Base-by-base conservation (phyloP, 768 basidiomycete genomes). In the Galerina sulciceps region DNA sequence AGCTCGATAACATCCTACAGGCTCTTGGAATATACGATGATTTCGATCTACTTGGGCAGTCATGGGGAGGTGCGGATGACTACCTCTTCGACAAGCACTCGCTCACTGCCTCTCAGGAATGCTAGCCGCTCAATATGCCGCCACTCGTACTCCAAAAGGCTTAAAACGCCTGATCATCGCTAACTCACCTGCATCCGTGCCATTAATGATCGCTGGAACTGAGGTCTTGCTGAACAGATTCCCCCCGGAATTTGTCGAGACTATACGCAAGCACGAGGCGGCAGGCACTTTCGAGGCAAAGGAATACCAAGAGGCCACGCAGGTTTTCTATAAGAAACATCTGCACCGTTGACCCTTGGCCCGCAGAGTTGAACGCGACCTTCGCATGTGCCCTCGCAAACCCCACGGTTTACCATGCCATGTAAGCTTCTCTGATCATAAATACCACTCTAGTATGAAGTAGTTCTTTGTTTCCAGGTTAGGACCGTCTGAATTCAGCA, bases 1-100 rank as follows among this genome's bases (percentile, higher is more conserved):
- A 86, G 69, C 76, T 85, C 31, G 69, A 79, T 55, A 81, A 77
- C 65, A 65, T 85, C 4, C 60, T 86, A 37, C 41, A 55, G 15
- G 75, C 82, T 65, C 72, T 86, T 51, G 73, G 68, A 4, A 77
- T 85, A 55, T 60, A 71, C 23, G 75, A 73, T 53, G 66, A 79
- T 31, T 86, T 79, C 61, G 72, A 80, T 60, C 47, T 85, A 1
- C 60, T 83, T 14, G 85, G 83, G 1, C 84, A 86, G 42, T 85
- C 83, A 26, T 74, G 72, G 72, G 73, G 83, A 47, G 65, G 65
- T 61, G 26, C 10, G 60, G 15, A 18, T 34, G 48, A 15, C 14
- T 14, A 18, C 6, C 22, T 15, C 48, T 36, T 18, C 5, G 9
- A 17, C n/a, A 10, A 6, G 2, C 34, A 17, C 11, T 20, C 36